Conservation (phyloP, 768 basidiomycete species). For the Tylopilus plumbeoviolaceoides region DNA sequence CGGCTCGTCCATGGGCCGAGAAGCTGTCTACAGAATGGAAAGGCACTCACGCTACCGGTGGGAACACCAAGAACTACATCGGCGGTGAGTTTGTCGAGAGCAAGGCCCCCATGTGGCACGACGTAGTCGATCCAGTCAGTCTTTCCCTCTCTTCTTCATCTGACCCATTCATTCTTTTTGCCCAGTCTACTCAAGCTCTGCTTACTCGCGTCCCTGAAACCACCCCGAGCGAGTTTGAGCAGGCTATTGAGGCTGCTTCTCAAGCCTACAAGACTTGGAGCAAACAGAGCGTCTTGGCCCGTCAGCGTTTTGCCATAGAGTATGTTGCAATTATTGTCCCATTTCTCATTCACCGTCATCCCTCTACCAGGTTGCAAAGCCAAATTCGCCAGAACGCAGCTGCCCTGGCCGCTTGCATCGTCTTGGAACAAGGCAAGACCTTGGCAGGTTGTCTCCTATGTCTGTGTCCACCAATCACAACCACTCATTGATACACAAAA, state of each 20-base stretch:
- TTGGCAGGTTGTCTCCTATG: slow-evolving; percentile 53
- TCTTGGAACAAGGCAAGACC: slow-evolving; percentile 96
- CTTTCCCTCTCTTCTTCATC: neutral
- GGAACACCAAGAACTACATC: slow-evolving; percentile 87
- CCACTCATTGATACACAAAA: slow-evolving; percentile 21
- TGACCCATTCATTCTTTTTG: neutral
- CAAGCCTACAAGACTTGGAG: slow-evolving; percentile 90
- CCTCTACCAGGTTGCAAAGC: slow-evolving; percentile 67
- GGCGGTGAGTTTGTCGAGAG: slow-evolving; percentile 88
- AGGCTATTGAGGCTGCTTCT: slow-evolving; percentile 79
- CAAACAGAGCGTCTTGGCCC: slow-evolving; percentile 73
- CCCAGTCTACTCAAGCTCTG: slow-evolving; percentile 84
- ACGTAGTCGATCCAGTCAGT: slow-evolving; percentile 85
- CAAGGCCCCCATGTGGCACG: slow-evolving; percentile 73
- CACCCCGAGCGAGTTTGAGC: slow-evolving; percentile 71
- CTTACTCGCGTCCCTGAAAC: slow-evolving; percentile 91
- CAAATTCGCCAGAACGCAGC: slow-evolving; percentile 83
- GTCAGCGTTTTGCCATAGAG: slow-evolving; percentile 90
- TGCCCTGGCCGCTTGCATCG: slow-evolving; percentile 83
- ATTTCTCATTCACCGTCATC: slow-evolving; percentile 2
- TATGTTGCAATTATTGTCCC: slow-evolving; percentile 37
- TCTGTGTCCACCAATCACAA: neutral
- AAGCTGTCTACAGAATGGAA: slow-evolving; percentile 74
- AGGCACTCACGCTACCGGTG: slow-evolving; percentile 84
- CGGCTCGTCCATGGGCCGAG: slow-evolving; percentile 61